Conservation (phyloP, 768 basidiomycete genomes). For the Podaxis carcinomalis region DNA sequence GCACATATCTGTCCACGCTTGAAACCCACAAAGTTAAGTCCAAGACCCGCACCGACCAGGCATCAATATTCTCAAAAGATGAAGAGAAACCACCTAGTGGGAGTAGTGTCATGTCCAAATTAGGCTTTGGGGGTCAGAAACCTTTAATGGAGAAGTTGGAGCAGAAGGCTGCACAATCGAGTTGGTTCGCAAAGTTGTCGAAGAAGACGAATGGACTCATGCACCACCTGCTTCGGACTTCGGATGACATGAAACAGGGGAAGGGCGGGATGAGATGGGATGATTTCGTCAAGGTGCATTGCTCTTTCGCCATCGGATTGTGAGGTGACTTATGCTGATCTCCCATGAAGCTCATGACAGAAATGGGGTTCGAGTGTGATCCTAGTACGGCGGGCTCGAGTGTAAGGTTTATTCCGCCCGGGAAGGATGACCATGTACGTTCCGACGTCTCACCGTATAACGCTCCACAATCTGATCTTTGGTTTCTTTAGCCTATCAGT, state of each 20-base stretch:
- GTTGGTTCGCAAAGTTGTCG: slow-evolving; percentile 52
- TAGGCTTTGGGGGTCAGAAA: slow-evolving; percentile 31
- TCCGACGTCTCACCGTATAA: not conserved
- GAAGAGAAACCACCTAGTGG: slow-evolving; percentile 34
- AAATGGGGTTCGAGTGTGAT: slow-evolving; percentile 73
- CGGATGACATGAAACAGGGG: slow-evolving; percentile 52
- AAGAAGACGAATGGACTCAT: slow-evolving; percentile 57
- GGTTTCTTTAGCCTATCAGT: slow-evolving; percentile 50
- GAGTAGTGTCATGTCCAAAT: slow-evolving; percentile 44
- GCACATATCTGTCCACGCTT: slow-evolving; percentile 55
- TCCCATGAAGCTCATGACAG: slow-evolving; percentile 58
- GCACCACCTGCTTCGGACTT: slow-evolving; percentile 60
- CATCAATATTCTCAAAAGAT: slow-evolving; percentile 42
- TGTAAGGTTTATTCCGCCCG: slow-evolving; percentile 77
- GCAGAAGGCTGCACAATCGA: slow-evolving; percentile 41
- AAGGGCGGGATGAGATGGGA: slow-evolving; percentile 73
- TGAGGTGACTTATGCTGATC: not conserved
- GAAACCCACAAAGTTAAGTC: slow-evolving; percentile 57
- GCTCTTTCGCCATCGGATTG: not conserved
- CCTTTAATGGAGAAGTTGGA: slow-evolving; percentile 26
- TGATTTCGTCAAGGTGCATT: slow-evolving; percentile 61
- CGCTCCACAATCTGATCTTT: not conserved
- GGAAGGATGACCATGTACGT: slow-evolving; percentile 36
- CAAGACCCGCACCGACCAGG: slow-evolving; percentile 64
- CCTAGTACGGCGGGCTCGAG: slow-evolving; percentile 78